Percentiles rank a stretch among this genome's conserved stretches.
phyloP scores from a whole-genome alignment of 345 rosid species.

The Hibiscus syriacus region DNA sequence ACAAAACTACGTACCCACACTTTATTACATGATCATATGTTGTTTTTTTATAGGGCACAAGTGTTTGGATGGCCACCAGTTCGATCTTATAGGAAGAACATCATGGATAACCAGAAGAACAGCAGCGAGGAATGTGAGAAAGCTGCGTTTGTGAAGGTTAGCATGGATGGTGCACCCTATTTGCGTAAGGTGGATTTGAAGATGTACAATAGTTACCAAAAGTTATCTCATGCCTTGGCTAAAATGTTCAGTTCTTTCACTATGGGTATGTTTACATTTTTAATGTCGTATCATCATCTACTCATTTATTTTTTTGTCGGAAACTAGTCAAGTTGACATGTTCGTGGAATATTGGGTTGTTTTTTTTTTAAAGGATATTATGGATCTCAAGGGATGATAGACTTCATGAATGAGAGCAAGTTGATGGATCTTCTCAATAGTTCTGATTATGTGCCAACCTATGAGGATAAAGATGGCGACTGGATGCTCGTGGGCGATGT shows the following conservation, averaged over 20 bases:
- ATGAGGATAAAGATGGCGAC: conserved; percentile 95
- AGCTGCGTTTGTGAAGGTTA: conserved; percentile 79
- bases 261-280: conserved; percentile 50
- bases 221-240: conserved; percentile 79
- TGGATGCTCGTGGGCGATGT: conserved; percentile 99
- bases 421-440: conserved; percentile 82
- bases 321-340: neutral
- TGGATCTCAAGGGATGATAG: conserved; percentile 81
- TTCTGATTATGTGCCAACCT: conserved; percentile 89
- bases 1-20: neutral
- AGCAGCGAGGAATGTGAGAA: conserved; percentile 25
- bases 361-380: conserved; percentile 32
- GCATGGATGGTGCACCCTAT: conserved; percentile 98
- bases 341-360: too few species aligned
- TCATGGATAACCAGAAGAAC: conserved; percentile 57
- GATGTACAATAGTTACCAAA: conserved; percentile 78
- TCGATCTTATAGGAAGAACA: conserved; percentile 80
- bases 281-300: neutral
- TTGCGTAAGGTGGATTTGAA: conserved; percentile 91
- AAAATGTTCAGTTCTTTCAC: conserved; percentile 97
- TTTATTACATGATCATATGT: neutral
- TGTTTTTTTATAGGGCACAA: conserved; percentile 46
- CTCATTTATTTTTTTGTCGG: too few species aligned
- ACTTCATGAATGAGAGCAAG: conserved; percentile 96
- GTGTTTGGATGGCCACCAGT: conserved; percentile 99